Evolutionary conservation across 1,139 yeast genomes (phyloP), one percentile per base, ranked within the genome.

Genomic region (Hansenula sp.): DNA sequence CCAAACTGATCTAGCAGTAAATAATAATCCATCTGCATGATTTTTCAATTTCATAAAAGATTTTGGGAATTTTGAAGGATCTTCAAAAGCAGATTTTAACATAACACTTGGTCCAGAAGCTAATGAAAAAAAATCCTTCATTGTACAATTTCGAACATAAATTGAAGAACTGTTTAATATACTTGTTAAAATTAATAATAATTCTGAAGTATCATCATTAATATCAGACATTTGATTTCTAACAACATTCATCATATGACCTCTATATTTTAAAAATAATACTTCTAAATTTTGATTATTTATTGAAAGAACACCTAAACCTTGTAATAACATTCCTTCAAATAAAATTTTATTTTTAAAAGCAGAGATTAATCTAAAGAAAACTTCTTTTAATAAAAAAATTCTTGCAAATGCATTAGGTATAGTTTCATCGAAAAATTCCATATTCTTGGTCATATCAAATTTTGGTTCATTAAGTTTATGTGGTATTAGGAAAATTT

Each of bases 71-170:
- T 18, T 24, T 1, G 38, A 22, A 5, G 48, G 49, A 12, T 46
- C 35, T 28, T 46, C 50, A 30, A 46, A 40, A 4, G 40, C 51
- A 2, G 41, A 32, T 29, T 41, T 42, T 16, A 49, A 25, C 3
- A 50, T 17, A 5, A 47, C 44, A 39, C 44, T 33, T 2, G 55
- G 54, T 2, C 56, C 58, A 2, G 46, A 38, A 4, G 48, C 41
- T 7, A 52, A 31, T 6, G 42, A 28, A 20, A 49, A 45, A 27
- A 44, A 51, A n/a, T 52, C 53, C 28, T 42, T 43, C 17, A 42
- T 36, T 1, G 42, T 28, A 4, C 39, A 32, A 14, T 42, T 29
- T 14, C 25, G 26, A 24, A 46, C 29, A 25, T 37, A 46, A 1
- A 50, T 33, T 2, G 51, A 36, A 2, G 50, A 40, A 14, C 41